phyloP scores from a whole-genome alignment of 768 basidiomycete genomes.

The Russula ochroleuca region DNA sequence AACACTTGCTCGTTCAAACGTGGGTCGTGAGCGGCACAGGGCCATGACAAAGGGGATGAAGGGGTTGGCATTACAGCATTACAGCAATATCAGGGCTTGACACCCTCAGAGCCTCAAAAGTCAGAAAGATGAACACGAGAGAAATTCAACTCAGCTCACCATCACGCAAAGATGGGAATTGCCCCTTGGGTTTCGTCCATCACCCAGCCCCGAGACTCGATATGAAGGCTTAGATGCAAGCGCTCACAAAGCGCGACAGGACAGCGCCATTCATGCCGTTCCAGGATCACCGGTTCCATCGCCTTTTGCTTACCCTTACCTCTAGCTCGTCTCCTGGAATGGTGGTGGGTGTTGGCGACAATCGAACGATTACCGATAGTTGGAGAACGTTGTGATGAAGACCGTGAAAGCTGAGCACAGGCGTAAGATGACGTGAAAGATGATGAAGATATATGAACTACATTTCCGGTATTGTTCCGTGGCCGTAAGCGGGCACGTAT shows the following conservation, averaged over 20 bases:
- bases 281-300: slow-evolving; percentile 14
- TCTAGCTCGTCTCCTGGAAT: slow-evolving; percentile 12
- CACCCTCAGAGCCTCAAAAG: neutral
- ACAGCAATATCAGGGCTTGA: slow-evolving; percentile 3
- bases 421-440: neutral
- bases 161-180: slow-evolving; percentile 25
- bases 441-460: slow-evolving; percentile 1
- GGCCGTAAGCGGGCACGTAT: slow-evolving; percentile 27
- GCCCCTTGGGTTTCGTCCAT: slow-evolving; percentile 28
- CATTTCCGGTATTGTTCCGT: slow-evolving; percentile 21
- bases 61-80: slow-evolving; percentile 4
- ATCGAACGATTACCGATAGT: neutral
- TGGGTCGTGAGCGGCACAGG: neutral
- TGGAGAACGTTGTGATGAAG: slow-evolving; percentile 5
- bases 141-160: slow-evolving; percentile 9
- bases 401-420: neutral
- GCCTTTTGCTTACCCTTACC: slow-evolving; percentile 27
- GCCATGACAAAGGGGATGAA: neutral
- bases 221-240: slow-evolving; percentile 21
- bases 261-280: slow-evolving; percentile 27
- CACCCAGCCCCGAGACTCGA: slow-evolving; percentile 24
- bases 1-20: neutral
- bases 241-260: slow-evolving; percentile 24
- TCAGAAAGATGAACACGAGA: neutral
- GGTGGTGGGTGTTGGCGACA: neutral